Base-by-base conservation (phyloP, 1,284 basidiomycete species). In the Tilletia walkeri region DNA sequence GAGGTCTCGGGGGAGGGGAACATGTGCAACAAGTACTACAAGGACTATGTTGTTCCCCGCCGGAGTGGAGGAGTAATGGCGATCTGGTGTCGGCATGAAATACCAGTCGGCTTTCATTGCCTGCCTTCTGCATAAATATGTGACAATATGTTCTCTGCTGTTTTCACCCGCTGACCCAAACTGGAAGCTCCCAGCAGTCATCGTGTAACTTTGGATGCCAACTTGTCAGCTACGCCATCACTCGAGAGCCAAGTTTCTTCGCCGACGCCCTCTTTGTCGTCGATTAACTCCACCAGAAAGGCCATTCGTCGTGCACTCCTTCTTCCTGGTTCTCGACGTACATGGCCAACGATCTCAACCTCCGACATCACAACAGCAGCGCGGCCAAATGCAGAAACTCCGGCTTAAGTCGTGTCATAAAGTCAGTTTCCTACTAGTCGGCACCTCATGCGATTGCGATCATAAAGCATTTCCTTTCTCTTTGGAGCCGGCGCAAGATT, bases 341-440 rank as follows among this genome's bases (percentile, higher is more conserved):
- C 50, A 53, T 53, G 50, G 18, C 50, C 24, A 53, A 53, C 50
- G 24, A 53, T n/a, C 50, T n/a, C 12, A 30, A 53, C n/a, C 50
- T 53, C 7, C 50, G 50, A 6, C 50, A 53, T 53, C 24, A 14
- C 18, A 53, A 53, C 50, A 53, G 50, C 50, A 53, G 50, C n/a
- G 50, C 50, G 10, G 50, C 50, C n/a, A n/a, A 53, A 18, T 53
- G 50, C 24, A 4, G 50, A 7, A 53, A 53, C n/a, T 9, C 50
- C 50, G 50, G 50, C n/a, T n/a, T 53, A n/a, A 53, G 50, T 53
- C 50, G 50, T n/a, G n/a, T 53, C 18, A 53, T 14, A n/a, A 53
- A 53, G 24, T 20, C 50, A 9, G 50, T 53, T n/a, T 9, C 50
- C 50, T 53, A 53, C 50, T 53, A 2, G 7, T 14, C 50, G 7